Percentiles rank a stretch among this genome's conserved stretches.
phyloP scores from a whole-genome alignment of 495 filamentous ascomycete genomes.

The Aspergillus biplanus region DNA sequence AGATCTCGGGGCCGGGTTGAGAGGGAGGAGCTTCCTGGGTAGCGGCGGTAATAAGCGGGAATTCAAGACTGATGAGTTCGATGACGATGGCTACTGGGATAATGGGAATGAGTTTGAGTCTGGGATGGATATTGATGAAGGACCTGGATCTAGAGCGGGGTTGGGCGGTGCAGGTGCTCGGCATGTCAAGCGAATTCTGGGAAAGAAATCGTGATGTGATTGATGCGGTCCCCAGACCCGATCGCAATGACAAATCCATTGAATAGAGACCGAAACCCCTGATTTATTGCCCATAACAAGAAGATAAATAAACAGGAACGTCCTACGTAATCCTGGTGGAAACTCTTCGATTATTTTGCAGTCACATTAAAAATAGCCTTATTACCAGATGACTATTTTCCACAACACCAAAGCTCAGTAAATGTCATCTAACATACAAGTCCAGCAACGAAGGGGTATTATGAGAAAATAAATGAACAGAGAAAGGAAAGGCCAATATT shows the following conservation, averaged over 20 bases:
- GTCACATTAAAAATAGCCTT: slow-evolving; percentile 21
- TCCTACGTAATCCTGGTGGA: too few species aligned
- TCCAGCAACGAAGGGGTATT: slow-evolving; percentile 43
- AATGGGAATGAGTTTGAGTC: slow-evolving; percentile 59
- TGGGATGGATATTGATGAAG: slow-evolving; percentile 54
- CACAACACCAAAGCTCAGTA: slow-evolving; percentile 23
- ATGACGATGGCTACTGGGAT: slow-evolving; percentile 51
- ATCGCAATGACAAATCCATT: background rate
- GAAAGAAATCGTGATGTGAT: slow-evolving; percentile 37
- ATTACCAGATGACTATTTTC: slow-evolving; percentile 17
- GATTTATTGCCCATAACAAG: too few species aligned
- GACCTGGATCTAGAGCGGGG: slow-evolving; percentile 32
- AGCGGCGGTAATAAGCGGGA: slow-evolving; percentile 47
- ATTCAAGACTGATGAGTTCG: slow-evolving; percentile 44
- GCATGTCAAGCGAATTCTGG: slow-evolving; percentile 47
- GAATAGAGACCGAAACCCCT: background rate
- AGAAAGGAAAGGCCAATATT: slow-evolving; percentile 33
- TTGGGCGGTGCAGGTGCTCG: slow-evolving; percentile 24
- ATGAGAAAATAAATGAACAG: slow-evolving; percentile 31
- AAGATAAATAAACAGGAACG: too few species aligned
- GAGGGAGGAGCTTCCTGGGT: slow-evolving; percentile 32
- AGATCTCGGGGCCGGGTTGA: slow-evolving; percentile 23
- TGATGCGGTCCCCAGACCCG: too few species aligned
- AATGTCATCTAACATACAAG: slow-evolving; percentile 36
- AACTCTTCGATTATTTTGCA: background rate